Evolutionary conservation across 768 basidiomycete genomes (phyloP), one percentile per base, ranked within the genome.

Genomic region (Albatrellus ellisii): DNA sequence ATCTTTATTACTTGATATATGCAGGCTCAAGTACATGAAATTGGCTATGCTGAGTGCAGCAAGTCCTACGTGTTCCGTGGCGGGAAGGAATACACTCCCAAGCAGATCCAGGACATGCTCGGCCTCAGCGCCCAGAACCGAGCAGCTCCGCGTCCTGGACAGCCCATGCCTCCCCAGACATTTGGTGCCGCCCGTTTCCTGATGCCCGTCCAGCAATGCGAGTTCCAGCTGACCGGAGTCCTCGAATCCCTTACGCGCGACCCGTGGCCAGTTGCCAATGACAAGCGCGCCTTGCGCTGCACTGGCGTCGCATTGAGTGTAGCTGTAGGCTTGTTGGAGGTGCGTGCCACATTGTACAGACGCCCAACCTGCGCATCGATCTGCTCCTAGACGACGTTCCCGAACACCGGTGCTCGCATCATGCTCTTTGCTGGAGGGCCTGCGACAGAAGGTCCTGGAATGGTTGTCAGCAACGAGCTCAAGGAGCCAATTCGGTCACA

Each of bases 41-140:
- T 98, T 26, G 91, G 92, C 25, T 98, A 97, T 54, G 73, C 79
- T 2, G 87, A 94, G 58, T 98, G 92, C 64, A 87, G 77, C 64
- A 98, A 98, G 61, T 95, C 92, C 3, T 98, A 95, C 60, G 95
- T 98, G 43, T 99, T 99, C 78, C 83, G 94, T 21, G 95, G 95
- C 33, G 86, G 82, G 10, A 99, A 98, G 62, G 95, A 99, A 53
- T 98, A 99, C 58, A 62, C 79, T 42, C 79, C 87, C 29, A 98
- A 98, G 65, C 90, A 95, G 51, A 97, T 98, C 50, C 87, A 90
- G 60, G 94, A 98, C 53, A 98, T 99, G 92, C 83, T 98, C 31
- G 88, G 85, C 20, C 72, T 97, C 33, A 78, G 73, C 54, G 70
- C 81, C 2, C 77, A 78, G 49, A 73, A 77, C 49, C 81, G 86